These are phyloP conservation scores for Blastomyces silverae DNA, from an alignment of 2,329 filamentous ascomycete species.

Conservation along the genomic window DNA sequence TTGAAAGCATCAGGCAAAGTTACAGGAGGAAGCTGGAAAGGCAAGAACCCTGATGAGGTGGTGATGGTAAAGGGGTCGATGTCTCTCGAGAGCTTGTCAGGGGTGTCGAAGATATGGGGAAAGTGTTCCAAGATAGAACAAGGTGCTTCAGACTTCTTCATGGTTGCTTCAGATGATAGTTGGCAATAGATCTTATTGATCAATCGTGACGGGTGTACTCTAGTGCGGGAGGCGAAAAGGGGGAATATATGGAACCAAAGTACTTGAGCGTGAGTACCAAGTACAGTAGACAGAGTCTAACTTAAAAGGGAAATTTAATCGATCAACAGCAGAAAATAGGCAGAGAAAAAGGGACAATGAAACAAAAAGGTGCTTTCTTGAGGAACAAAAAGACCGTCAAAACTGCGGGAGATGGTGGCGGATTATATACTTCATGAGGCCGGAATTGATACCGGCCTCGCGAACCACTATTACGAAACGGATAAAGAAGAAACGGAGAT, in stretches of 20 bases:
- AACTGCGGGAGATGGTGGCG: constrained; percentile 10
- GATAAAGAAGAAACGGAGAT: constrained; percentile 20
- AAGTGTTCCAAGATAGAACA: constrained; percentile 37
- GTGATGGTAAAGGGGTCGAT: constrained; percentile 46
- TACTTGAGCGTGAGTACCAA: not conserved
- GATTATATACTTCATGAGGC: constrained; percentile 42
- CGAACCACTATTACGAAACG: constrained; percentile 35
- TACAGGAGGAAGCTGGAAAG: constrained; percentile 35
- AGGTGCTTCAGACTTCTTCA: constrained; percentile 32
- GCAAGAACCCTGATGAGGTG: constrained; percentile 42
- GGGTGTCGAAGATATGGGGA: constrained; percentile 42
- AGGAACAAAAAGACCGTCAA: constrained; percentile 1
- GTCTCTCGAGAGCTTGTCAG: constrained; percentile 35
- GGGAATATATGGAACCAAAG: not conserved
- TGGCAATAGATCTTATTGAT: constrained; percentile 1
- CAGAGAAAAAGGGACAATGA: constrained; percentile 19
- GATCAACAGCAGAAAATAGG: constrained; percentile 27
- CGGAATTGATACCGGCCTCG: constrained; percentile 44
- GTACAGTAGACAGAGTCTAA: not conserved
- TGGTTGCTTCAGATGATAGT: constrained; percentile 24
- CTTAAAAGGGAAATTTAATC: constrained; percentile 7
- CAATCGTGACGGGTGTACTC: not conserved
- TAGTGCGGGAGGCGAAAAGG: constrained; percentile 4
- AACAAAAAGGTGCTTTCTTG: constrained; percentile 9
- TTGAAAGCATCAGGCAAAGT: constrained; percentile 67